phyloP scores from a whole-genome alignment of 1,139 yeast species.

The Tardiomyces depauwii region DNA sequence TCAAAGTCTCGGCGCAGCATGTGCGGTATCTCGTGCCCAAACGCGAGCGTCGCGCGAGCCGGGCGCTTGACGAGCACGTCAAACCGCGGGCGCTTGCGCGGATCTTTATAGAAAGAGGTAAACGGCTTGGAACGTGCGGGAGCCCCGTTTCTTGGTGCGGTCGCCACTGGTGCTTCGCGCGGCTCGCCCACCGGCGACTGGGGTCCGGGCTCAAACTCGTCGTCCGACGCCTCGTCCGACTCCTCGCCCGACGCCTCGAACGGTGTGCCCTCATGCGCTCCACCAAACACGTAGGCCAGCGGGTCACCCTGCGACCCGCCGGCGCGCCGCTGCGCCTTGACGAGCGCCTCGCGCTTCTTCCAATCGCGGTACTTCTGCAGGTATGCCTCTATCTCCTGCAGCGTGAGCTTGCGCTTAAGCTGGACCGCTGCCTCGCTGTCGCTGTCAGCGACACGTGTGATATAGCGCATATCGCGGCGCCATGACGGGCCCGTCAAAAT shows the following conservation, averaged over 20 bases:
- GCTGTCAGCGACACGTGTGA: slow-evolving; percentile 43
- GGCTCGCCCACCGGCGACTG: slow-evolving; percentile 5
- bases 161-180: slow-evolving; percentile 4
- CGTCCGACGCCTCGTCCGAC: too few species aligned
- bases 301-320: background rate
- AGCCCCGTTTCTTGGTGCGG: background rate
- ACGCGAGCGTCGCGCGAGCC: background rate
- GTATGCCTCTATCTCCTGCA: slow-evolving; percentile 37
- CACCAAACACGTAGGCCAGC: too few species aligned
- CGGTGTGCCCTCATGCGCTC: too few species aligned
- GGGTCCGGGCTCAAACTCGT: slow-evolving; percentile 4
- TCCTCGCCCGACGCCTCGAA: too few species aligned
- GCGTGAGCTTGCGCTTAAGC: slow-evolving; percentile 40
- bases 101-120: background rate
- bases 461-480: slow-evolving; percentile 38
- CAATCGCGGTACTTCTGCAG: slow-evolving; percentile 37
- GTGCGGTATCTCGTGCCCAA: slow-evolving; percentile 1
- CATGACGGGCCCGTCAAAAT: slow-evolving; percentile 45
- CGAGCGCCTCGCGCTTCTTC: slow-evolving; percentile 22
- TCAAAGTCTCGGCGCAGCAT: slow-evolving; percentile 3
- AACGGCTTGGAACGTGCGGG: background rate
- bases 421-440: slow-evolving; percentile 38
- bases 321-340: slow-evolving; percentile 1
- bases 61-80: background rate
- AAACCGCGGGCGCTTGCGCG: background rate